Conservation (phyloP, 352 stramenopile species). For the Phytophthora rubi region DNA sequence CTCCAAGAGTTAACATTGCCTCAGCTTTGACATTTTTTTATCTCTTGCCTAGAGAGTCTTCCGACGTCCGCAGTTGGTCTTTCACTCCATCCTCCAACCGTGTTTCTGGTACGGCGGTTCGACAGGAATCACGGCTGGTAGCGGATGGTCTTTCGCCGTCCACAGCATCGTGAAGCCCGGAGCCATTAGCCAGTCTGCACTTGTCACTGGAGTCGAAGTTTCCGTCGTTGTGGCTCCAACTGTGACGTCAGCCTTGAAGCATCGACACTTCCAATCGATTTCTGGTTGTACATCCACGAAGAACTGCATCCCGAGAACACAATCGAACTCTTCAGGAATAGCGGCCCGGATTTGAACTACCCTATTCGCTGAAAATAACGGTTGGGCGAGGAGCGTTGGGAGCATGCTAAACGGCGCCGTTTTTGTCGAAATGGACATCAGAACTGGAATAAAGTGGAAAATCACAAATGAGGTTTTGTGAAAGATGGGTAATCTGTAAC, state of each 20-base stretch:
- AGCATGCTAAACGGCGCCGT: no score
- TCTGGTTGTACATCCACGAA: conserved; percentile 22
- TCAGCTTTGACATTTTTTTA: conserved; percentile 14
- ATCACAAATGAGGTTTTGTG: no score
- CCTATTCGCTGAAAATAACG: no score
- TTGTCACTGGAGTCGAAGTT: conserved; percentile 11
- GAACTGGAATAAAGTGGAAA: no score
- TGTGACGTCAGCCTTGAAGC: conserved; percentile 9
- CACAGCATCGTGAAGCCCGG: conserved; percentile 12
- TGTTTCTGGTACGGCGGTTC: conserved; percentile 18
- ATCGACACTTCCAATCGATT: conserved; percentile 15
- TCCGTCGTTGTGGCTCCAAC: conserved; percentile 3
- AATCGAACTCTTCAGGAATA: conserved; percentile 6
- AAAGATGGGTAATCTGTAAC: no score
- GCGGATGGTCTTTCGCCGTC: conserved; percentile 1
- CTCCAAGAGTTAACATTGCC: conserved; percentile 21
- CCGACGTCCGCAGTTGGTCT: conserved; percentile 9
- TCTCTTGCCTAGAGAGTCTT: conserved; percentile 16
- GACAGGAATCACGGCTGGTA: conserved; percentile 20
- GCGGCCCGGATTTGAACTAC: background rate
- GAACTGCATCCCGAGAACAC: conserved; percentile 16
- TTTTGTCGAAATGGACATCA: no score
- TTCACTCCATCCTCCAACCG: conserved; percentile 7
- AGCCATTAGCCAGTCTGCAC: conserved; percentile 8
- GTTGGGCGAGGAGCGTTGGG: no score